phyloP scores from a whole-genome alignment of 129 eudicot species.

The Flaveria ramosissima region DNA sequence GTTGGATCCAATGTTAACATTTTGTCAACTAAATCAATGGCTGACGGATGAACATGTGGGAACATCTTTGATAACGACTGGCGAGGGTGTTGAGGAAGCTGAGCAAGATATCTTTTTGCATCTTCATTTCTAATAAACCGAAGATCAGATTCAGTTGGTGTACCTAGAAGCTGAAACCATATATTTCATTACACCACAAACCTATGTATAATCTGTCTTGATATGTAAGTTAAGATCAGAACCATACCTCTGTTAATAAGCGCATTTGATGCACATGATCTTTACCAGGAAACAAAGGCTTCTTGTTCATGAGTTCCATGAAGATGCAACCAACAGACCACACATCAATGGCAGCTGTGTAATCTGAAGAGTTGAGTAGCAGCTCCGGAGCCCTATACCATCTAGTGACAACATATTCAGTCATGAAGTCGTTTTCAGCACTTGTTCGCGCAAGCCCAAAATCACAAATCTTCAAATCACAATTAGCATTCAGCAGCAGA shows the following conservation, averaged over 20 bases:
- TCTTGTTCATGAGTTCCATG: slow-evolving; percentile 89
- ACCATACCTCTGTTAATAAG: slow-evolving; percentile 65
- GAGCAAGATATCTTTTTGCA: slow-evolving; percentile 76
- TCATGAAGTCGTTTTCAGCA: slow-evolving; percentile 80
- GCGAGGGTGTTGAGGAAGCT: slow-evolving; percentile 75
- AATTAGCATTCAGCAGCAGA: slow-evolving; percentile 75
- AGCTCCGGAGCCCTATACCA: slow-evolving; percentile 97
- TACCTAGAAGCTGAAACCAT: slow-evolving; percentile 65
- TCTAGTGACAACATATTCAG: slow-evolving; percentile 88
- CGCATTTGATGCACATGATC: slow-evolving; percentile 92
- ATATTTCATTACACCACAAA: slow-evolving; percentile 1
- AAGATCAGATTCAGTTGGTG: slow-evolving; percentile 79
- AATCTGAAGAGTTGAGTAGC: slow-evolving; percentile 79
- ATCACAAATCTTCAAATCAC: slow-evolving; percentile 89
- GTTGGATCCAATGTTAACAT: slow-evolving; percentile 83
- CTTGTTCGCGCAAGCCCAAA: slow-evolving; percentile 87
- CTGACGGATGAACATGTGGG: slow-evolving; percentile 80
- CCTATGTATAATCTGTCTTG: background rate
- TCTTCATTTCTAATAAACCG: slow-evolving; percentile 72
- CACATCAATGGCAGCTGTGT: slow-evolving; percentile 76
- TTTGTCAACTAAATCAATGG: slow-evolving; percentile 81
- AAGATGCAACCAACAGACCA: slow-evolving; percentile 94
- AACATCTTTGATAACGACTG: slow-evolving; percentile 55
- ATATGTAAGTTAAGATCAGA: background rate
- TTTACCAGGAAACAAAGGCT: slow-evolving; percentile 83